Evolutionary conservation across 805 yeast species (phyloP), one percentile per base, ranked within the genome.

Genomic region (Wickerhamomyces canadensis): DNA sequence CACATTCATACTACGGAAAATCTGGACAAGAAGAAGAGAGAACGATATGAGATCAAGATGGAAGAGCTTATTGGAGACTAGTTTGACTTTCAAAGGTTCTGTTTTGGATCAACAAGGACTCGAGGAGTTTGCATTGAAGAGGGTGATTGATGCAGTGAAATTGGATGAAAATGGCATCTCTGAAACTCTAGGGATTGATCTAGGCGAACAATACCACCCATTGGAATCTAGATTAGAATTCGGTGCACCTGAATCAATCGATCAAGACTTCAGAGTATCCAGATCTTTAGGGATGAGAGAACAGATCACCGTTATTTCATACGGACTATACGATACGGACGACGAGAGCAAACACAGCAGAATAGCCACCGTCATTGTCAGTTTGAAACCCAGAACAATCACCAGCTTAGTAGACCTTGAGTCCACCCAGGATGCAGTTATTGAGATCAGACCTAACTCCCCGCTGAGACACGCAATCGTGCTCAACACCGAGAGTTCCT

Each of bases 131-230:
- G 41, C 42, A 1, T 3, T 30, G 15, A 36, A 35, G 4, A 38
- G 55, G 30, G 36, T 53, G 7, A 26, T 36, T 4, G 48, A 43
- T 24, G 53, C 50, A 5, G 16, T 53, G 14, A 44, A 39, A 31
- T 25, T 31, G 5, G 41, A 51, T 28, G 57, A 51, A 25, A 23
- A 39, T 4, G 43, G 38, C 2, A 38, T 54, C 5, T n/a, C 31
- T 6, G 31, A 38, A 3, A 19, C 16, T 2, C 23, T 54, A n/a
- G 44, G 43, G 2, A 1, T 43, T 2, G 26, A 21, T 1, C 6
- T 5, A 4, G 31, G 31, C 12, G 14, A 33, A 18, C 33, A 38
- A 14, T 36, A 42, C 16, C 45, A 41, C 22, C 22, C 38, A 11
- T 27, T 42, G 4, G 34, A 32, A 5, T 24, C 48, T 3, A 37